These are phyloP conservation scores for Hanseniaspora opuntiae DNA, from an alignment of 805 yeast genomes.

Conservation along the genomic window DNA sequence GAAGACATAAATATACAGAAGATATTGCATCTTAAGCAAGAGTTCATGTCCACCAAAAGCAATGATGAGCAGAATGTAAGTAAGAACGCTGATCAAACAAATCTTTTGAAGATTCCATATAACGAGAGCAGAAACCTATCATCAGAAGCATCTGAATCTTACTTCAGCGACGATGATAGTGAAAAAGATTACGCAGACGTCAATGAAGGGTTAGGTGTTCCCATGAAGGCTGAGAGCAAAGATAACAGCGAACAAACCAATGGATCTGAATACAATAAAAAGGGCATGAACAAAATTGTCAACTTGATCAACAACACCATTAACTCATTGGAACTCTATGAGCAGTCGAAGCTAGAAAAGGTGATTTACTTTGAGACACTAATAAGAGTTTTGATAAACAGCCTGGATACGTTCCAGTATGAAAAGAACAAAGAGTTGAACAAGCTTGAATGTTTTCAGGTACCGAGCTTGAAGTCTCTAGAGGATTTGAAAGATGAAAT, in stretches of 20 bases:
- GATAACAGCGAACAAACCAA: not conserved
- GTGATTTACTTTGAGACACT: not conserved
- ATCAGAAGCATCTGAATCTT: not conserved
- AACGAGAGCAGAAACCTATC: not conserved
- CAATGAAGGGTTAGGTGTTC: not conserved
- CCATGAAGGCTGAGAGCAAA: too few species aligned
- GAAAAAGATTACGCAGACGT: not conserved
- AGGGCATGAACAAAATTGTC: not conserved
- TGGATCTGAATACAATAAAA: not conserved
- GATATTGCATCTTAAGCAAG: conserved; percentile 2
- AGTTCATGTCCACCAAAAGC: not conserved
- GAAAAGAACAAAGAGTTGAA: not conserved
- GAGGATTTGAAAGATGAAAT: not conserved
- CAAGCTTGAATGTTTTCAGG: not conserved
- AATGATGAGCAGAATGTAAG: not conserved
- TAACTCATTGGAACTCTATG: not conserved
- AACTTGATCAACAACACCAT: not conserved
- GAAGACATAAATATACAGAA: conserved; percentile 42
- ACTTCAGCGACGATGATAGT: not conserved
- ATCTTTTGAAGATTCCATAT: not conserved
- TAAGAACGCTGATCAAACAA: not conserved
- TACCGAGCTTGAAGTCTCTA: not conserved
- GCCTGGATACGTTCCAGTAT: not conserved
- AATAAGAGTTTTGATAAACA: not conserved
- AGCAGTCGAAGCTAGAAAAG: not conserved